Conservation (phyloP, 345 rosid species). For the Boechera divaricarpa region DNA sequence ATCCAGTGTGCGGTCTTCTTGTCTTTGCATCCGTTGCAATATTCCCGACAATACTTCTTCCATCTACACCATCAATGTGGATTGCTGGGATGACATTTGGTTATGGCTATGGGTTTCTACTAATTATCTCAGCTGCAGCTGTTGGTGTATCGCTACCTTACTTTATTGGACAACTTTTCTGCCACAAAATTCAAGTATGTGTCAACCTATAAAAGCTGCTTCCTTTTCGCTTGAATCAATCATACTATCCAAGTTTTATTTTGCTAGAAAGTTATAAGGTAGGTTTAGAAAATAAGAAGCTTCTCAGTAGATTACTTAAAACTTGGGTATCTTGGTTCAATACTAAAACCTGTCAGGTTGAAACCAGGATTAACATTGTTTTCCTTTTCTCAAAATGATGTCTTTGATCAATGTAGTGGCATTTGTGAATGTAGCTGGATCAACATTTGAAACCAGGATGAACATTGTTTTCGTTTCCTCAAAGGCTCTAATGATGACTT, state of each 20-base stretch:
- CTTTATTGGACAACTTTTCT: constrained; percentile 80
- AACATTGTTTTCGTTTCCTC: neutral
- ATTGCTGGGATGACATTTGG: constrained; percentile 97
- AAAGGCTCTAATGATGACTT: neutral
- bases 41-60: constrained; percentile 79
- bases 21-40: constrained; percentile 80
- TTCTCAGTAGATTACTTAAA: neutral
- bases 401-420: constrained; percentile 22
- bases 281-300: neutral
- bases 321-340: neutral
- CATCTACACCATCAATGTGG: constrained; percentile 98
- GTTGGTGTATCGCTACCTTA: constrained; percentile 90
- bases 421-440: constrained; percentile 14
- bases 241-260: neutral
- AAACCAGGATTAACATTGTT: neutral
- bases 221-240: constrained; percentile 30
- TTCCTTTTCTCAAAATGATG: neutral
- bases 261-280: neutral
- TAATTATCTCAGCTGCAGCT: constrained; percentile 65
- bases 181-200: constrained; percentile 73
- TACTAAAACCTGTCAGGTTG: neutral
- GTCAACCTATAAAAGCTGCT: neutral
- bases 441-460: neutral
- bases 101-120: constrained; percentile 89
- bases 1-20: constrained; percentile 74